Percentiles rank a stretch among this genome's conserved stretches.
These are phyloP conservation scores for Komagataella kurtzmanii DNA, from an alignment of 805 yeast genomes.

Conservation along the genomic window DNA sequence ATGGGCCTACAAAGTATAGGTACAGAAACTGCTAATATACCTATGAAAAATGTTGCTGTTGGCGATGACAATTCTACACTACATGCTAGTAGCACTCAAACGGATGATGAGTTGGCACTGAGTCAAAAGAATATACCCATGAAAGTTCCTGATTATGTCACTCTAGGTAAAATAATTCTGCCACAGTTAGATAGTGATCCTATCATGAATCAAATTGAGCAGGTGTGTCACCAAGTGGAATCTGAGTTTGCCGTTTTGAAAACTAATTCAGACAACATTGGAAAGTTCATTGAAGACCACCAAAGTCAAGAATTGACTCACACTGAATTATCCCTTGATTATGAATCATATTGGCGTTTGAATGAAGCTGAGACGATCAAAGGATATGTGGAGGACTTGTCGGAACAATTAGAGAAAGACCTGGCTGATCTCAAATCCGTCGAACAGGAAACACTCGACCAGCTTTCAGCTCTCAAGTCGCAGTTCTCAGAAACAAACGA, in stretches of 20 bases:
- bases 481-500: not conserved
- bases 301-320: slow-evolving; percentile 6
- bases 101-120: slow-evolving; percentile 11
- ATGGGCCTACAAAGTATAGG: slow-evolving; percentile 6
- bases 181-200: slow-evolving; percentile 6
- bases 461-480: not conserved
- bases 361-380: slow-evolving; percentile 12
- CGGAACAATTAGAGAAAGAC: not conserved
- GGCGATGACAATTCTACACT: not conserved
- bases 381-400: not conserved
- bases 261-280: slow-evolving; percentile 9
- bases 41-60: not conserved
- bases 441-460: not conserved
- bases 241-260: slow-evolving; percentile 14
- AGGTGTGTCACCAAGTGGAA: slow-evolving; percentile 14
- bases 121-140: slow-evolving; percentile 11
- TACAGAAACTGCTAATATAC: not conserved
- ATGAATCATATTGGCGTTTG: slow-evolving; percentile 17
- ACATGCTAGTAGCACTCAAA: not conserved
- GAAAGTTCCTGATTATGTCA: slow-evolving; percentile 11
- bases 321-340: slow-evolving; percentile 10
- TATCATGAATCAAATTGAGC: slow-evolving; percentile 12
- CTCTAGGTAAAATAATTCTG: slow-evolving; percentile 5
- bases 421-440: not conserved
- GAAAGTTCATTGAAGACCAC: slow-evolving; percentile 13